These are phyloP conservation scores for Oxytropis ochrocephala DNA, from an alignment of 306 rosid genomes.

Conservation along the genomic window DNA sequence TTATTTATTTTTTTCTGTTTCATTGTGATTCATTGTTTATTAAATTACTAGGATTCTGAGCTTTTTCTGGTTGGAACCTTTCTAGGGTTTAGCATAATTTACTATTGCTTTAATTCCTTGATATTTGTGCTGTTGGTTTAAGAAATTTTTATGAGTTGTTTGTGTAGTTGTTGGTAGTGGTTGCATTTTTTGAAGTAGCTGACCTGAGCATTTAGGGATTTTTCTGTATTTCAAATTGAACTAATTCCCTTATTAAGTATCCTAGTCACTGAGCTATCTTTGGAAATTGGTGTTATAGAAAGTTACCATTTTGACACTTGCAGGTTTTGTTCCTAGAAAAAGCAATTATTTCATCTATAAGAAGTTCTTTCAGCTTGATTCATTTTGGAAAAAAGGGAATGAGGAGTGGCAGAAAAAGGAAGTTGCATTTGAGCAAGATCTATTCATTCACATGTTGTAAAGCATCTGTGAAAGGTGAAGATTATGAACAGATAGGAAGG, in stretches of 20 bases:
- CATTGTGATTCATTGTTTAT: background rate
- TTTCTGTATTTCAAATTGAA: background rate
- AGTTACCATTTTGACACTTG: background rate
- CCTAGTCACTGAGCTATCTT: background rate
- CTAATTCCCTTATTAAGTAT: background rate
- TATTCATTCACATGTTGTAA: conserved; percentile 73
- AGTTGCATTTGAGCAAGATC: conserved; percentile 78
- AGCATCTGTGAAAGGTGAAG: conserved; percentile 57
- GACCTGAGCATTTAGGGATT: background rate
- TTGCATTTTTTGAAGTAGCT: background rate
- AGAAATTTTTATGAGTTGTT: conserved; percentile 1
- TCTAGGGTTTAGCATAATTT: conserved; percentile 20
- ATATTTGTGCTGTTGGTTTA: conserved; percentile 12
- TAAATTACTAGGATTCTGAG: conserved; percentile 18
- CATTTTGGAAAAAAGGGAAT: background rate
- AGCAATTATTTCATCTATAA: background rate
- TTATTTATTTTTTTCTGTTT: background rate
- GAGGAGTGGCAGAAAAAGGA: conserved; percentile 40
- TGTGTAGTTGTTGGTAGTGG: background rate
- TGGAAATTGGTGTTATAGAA: background rate
- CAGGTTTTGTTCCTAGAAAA: background rate
- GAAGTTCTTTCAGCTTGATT: background rate
- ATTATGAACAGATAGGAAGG: conserved; percentile 70
- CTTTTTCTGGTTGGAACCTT: conserved; percentile 19
- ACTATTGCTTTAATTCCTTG: background rate